Base-by-base conservation (phyloP, 306 rosid genomes). In the Dalbergia cochinchinensis region DNA sequence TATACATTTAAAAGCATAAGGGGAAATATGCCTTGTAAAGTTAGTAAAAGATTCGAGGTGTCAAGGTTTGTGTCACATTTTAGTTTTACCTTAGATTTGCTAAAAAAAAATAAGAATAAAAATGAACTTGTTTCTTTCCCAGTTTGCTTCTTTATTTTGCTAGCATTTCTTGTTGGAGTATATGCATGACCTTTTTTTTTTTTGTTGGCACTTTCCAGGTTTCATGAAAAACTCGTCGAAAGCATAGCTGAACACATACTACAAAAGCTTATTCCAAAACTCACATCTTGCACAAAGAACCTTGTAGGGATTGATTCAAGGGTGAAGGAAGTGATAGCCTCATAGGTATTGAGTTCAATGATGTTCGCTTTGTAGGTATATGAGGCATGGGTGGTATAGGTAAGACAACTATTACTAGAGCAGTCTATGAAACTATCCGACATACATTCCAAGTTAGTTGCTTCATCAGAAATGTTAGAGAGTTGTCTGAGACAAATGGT, bases 351-450 rank as follows among this genome's bases (percentile, higher is more conserved):
- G 69, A 45, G 35, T 41, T 67, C 9, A 59, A 57, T 15, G 82
- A 44, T 5, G 82, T 78, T 31, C 47, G 76, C 59, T 78, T 68
- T 67, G 48, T 78, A 22, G 82, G 82, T 12, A 77, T 77, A 66
- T 66, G 74, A 67, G 81, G 81, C 41, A 77, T 77, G 81, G 74
- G 74, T 10, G 81, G 81, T 58, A 39, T 66, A 41, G 81, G 74
- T 12, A 65, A 77, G 54, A 37, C 81, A 20, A 54, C 82, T 15
- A 68, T 77, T 54, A 67, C 81, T 20, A 77, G 74, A 54, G 73
- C 72, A 3, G 57, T 77, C 42, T 65, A 35, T 39, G 65, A 65
- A 39, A 13, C 15, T 5, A 65, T 65, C 73, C 65, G 7, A 54
- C 3, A 6, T 22, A 35, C 66, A 9, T 77, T 77, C 44, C 4